phyloP scores from a whole-genome alignment of 495 filamentous ascomycete genomes.

The Massariosphaeria phaeospora region DNA sequence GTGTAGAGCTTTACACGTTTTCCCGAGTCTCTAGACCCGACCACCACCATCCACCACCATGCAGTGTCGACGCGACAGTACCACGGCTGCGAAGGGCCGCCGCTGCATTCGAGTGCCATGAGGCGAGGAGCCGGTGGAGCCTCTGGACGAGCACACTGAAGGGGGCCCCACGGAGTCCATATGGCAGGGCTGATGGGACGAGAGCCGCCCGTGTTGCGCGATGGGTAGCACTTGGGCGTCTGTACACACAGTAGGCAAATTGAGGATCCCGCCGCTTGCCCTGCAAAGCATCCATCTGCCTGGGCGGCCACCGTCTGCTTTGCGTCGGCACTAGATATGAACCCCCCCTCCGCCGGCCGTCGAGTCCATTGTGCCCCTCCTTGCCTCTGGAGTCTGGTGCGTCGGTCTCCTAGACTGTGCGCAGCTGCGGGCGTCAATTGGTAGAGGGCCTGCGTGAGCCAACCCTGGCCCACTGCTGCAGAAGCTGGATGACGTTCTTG shows the following conservation, averaged over 20 bases:
- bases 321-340: constrained; percentile 23
- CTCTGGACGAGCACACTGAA: not conserved
- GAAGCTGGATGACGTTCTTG: too few relatives aligned
- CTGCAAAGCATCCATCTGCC: not conserved
- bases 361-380: constrained; percentile 10
- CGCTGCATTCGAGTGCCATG: not conserved
- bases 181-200: not conserved
- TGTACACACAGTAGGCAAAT: too few relatives aligned
- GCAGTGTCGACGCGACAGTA: not conserved
- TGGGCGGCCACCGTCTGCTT: constrained; percentile 4
- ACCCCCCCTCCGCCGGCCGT: constrained; percentile 2
- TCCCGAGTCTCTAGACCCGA: too few relatives aligned
- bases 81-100: not conserved
- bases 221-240: constrained; percentile 1
- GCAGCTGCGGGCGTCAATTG: constrained; percentile 5
- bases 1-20: constrained; percentile 20
- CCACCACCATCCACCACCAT: constrained; percentile 1
- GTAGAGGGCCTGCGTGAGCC: not conserved
- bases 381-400: constrained; percentile 1
- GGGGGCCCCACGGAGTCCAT: not conserved
- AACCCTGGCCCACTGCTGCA: too few relatives aligned
- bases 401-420: constrained; percentile 1
- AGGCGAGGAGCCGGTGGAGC: not conserved
- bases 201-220: not conserved
- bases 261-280: not conserved